Evolutionary conservation across 208 protist genomes (phyloP).

Genomic region (Crithidia fasciculata): DNA sequence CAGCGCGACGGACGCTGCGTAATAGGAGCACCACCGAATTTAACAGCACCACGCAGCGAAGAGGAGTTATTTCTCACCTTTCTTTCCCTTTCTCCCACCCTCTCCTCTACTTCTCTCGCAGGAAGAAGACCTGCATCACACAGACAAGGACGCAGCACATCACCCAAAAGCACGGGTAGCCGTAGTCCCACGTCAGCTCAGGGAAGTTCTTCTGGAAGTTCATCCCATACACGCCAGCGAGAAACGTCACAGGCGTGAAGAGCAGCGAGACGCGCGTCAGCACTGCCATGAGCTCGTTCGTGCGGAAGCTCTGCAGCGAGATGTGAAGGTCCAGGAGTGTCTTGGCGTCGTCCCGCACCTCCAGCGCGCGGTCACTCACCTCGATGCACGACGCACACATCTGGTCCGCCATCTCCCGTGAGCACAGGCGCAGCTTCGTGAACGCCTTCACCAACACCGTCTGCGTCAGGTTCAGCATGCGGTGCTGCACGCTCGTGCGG

Average conservation of each 20-base stretch:
- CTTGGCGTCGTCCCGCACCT: constrained; percentile 86
- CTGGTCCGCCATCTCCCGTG: constrained; percentile 72
- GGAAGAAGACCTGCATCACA: constrained; percentile 68
- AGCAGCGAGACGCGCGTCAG: constrained; percentile 86
- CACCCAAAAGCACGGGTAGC: constrained; percentile 77
- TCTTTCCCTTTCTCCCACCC: not conserved
- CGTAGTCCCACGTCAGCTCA: constrained; percentile 73
- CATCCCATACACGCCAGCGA: constrained; percentile 92
- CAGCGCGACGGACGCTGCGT: no score
- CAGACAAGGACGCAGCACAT: constrained; percentile 58
- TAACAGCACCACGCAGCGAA: no score
- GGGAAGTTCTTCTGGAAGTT: constrained; percentile 85
- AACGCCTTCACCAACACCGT: constrained; percentile 71
- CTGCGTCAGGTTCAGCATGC: constrained; percentile 78
- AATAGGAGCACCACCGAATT: no score
- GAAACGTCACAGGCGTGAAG: constrained; percentile 88
- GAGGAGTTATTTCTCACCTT: no score
- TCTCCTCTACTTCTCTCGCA: constrained; percentile 21
- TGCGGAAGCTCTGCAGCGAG: constrained; percentile 79
- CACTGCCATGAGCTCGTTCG: constrained; percentile 91
- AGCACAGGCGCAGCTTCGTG: constrained; percentile 80
- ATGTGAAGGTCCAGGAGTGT: constrained; percentile 84
- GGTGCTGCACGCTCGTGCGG: constrained; percentile 83
- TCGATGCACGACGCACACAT: constrained; percentile 77
- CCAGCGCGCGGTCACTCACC: constrained; percentile 74